Conservation (phyloP, 164 flowering plant genomes). For the Macadamia integrifolia region DNA sequence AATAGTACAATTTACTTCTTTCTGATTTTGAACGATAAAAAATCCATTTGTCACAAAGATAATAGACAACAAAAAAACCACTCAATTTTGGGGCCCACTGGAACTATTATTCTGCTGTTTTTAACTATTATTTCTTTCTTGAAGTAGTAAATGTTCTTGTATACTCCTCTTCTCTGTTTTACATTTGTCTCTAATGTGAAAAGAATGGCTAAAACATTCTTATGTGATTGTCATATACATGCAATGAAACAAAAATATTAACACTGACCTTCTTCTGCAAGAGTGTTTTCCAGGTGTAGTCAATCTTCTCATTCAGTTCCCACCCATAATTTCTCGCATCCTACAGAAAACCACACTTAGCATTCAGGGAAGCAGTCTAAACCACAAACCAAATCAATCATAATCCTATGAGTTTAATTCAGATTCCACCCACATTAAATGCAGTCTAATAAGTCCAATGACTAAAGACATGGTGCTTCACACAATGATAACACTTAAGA, state of each 20-base stretch:
- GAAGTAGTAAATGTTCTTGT: neutral
- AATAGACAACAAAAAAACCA: neutral
- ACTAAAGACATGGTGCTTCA: no score
- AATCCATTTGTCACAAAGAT: neutral
- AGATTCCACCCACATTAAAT: no score
- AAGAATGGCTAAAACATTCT: no score
- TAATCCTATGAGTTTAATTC: neutral
- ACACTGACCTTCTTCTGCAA: slow-evolving; percentile 72
- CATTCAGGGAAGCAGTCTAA: neutral
- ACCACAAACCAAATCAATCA: slow-evolving; percentile 1
- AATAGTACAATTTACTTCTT: neutral
- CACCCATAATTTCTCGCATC: slow-evolving; percentile 91
- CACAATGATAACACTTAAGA: no score
- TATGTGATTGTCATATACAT: neutral
- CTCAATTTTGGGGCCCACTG: neutral
- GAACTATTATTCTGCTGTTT: neutral
- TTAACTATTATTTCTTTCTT: neutral
- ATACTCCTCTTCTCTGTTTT: neutral
- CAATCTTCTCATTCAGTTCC: slow-evolving; percentile 69
- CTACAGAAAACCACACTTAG: slow-evolving; percentile 22
- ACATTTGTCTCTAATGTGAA: neutral
- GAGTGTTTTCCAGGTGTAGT: slow-evolving; percentile 86
- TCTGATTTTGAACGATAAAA: neutral
- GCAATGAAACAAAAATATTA: neutral
- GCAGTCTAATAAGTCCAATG: no score